A percentile compares a stretch with the other conserved stretches of the same genome.
Evolutionary conservation across 805 yeast species (phyloP).

Genomic region (Kodamaea kaohsiungensis): DNA sequence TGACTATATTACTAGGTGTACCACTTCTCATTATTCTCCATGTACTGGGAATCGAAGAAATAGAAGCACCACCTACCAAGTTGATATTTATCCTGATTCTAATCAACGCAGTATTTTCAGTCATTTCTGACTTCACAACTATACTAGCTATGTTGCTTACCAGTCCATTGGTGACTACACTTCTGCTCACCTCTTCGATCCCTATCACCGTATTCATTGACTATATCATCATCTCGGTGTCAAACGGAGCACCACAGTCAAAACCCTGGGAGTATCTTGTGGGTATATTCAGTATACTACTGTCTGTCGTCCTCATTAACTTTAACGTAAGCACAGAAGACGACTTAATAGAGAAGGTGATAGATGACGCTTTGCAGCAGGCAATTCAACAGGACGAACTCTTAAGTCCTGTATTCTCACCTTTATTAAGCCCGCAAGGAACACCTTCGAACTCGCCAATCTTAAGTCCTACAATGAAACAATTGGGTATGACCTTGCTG

Average conservation of each 20-base stretch:
- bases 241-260: conserved; percentile 17
- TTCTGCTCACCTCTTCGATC: conserved; percentile 52
- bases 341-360: conserved; percentile 46
- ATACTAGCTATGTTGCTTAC: conserved; percentile 54
- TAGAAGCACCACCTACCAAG: conserved; percentile 42
- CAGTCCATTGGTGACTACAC: conserved; percentile 53
- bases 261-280: conserved; percentile 36
- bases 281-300: conserved; percentile 49
- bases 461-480: conserved; percentile 2
- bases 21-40: conserved; percentile 42
- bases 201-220: conserved; percentile 55
- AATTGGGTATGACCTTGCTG: background rate
- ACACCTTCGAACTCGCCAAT: conserved; percentile 10
- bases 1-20: conserved; percentile 38
- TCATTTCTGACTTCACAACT: conserved; percentile 50
- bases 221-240: conserved; percentile 34
- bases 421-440: conserved; percentile 26
- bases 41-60: conserved; percentile 38
- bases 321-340: conserved; percentile 43
- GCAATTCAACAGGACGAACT: conserved; percentile 48
- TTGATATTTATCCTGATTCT: conserved; percentile 35
- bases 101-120: conserved; percentile 45
- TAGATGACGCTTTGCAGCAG: conserved; percentile 49
- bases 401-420: conserved; percentile 49
- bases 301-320: conserved; percentile 49